phyloP scores from a whole-genome alignment of 2,329 filamentous ascomycete genomes.

The Phoma herbarum region DNA sequence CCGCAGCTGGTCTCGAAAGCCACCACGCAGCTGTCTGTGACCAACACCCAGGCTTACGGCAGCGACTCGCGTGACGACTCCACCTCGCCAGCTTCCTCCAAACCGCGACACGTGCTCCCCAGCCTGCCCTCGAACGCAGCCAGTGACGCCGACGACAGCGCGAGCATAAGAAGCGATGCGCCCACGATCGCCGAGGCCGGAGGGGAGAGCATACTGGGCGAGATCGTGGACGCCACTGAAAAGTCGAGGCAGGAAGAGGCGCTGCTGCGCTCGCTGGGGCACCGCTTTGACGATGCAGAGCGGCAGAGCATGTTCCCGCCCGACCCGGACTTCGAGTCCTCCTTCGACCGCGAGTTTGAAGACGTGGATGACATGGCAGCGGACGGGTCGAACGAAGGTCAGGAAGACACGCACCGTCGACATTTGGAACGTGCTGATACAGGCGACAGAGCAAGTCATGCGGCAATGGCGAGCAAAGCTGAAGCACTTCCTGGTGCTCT shows the following conservation, averaged over 20 bases:
- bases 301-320: slow-evolving; percentile 65
- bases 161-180: slow-evolving; percentile 72
- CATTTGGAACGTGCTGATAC: slow-evolving; percentile 39
- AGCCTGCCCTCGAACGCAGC: slow-evolving; percentile 54
- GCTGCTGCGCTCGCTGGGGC: slow-evolving; percentile 73
- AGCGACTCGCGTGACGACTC: slow-evolving; percentile 56
- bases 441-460: slow-evolving; percentile 61
- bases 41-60: slow-evolving; percentile 78
- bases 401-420: slow-evolving; percentile 52
- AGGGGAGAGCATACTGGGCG: slow-evolving; percentile 80
- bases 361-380: slow-evolving; percentile 68
- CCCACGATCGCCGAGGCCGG: slow-evolving; percentile 69
- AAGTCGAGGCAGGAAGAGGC: slow-evolving; percentile 69
- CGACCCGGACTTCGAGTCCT: slow-evolving; percentile 63
- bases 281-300: slow-evolving; percentile 60
- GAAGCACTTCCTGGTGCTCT: slow-evolving; percentile 97
- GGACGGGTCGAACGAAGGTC: slow-evolving; percentile 66
- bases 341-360: slow-evolving; percentile 82
- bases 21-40: slow-evolving; percentile 83
- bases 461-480: slow-evolving; percentile 86
- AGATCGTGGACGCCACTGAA: slow-evolving; percentile 69
- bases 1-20: slow-evolving; percentile 67
- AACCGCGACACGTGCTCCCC: slow-evolving; percentile 52
- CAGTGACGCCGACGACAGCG: slow-evolving; percentile 69
- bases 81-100: slow-evolving; percentile 44